A percentile compares a stretch with the other conserved stretches of the same genome.
phyloP scores from a whole-genome alignment of 2,329 filamentous ascomycete species.

The Diplodia intermedia region DNA sequence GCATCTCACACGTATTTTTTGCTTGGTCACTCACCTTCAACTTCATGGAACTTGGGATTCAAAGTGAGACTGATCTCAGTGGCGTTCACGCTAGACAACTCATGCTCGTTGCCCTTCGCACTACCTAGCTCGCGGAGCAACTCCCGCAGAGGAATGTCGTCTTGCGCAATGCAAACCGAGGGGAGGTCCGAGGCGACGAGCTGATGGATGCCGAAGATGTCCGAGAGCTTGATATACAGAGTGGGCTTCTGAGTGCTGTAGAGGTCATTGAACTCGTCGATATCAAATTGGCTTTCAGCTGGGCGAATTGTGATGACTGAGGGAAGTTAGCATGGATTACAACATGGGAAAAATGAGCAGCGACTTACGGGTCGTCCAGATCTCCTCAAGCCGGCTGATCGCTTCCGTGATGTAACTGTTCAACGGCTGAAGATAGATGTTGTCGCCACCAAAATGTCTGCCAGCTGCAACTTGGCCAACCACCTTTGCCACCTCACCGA shows the following conservation, averaged over 20 bases:
- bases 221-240: slow-evolving; percentile 98
- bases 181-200: slow-evolving; percentile 81
- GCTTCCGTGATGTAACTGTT: slow-evolving; percentile 91
- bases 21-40: slow-evolving; percentile 64
- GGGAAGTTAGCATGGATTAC: slow-evolving; percentile 44
- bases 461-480: slow-evolving; percentile 88
- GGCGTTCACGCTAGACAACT: slow-evolving; percentile 84
- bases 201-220: slow-evolving; percentile 95
- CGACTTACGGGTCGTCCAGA: slow-evolving; percentile 69
- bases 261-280: slow-evolving; percentile 98
- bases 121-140: slow-evolving; percentile 93
- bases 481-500: slow-evolving; percentile 90
- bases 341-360: neutral
- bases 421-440: slow-evolving; percentile 92
- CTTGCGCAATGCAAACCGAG: slow-evolving; percentile 76
- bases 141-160: slow-evolving; percentile 82
- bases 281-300: slow-evolving; percentile 91
- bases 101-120: slow-evolving; percentile 94
- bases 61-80: slow-evolving; percentile 91
- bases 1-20: slow-evolving; percentile 18
- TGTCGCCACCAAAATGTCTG: slow-evolving; percentile 88
- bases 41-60: slow-evolving; percentile 85
- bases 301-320: slow-evolving; percentile 81
- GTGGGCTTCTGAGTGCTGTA: slow-evolving; percentile 97
- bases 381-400: slow-evolving; percentile 76